Evolutionary conservation across 345 rosid species (phyloP).

Genomic region (Murraya koenigii): DNA sequence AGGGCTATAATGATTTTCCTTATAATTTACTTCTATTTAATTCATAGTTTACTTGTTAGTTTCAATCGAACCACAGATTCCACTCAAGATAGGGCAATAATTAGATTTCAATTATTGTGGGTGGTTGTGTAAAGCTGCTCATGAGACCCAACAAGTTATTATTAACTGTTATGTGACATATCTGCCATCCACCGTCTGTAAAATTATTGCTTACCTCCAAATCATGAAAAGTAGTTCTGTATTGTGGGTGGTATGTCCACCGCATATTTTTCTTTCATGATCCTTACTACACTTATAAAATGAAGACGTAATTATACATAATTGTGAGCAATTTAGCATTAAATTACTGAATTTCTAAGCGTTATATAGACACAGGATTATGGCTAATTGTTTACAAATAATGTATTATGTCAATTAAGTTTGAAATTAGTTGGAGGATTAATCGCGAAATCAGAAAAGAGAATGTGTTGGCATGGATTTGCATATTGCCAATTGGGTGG

Average conservation of each 20-base stretch:
- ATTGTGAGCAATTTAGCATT: no score
- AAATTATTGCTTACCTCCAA: conserved; percentile 1
- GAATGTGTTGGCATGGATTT: not conserved
- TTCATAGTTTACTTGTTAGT: conserved; percentile 10
- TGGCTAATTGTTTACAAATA: not conserved
- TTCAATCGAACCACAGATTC: conserved; percentile 1
- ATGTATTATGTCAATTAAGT: not conserved
- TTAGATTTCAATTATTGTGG: conserved; percentile 14
- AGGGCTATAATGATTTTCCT: conserved; percentile 5
- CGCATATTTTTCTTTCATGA: no score
- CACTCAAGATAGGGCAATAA: conserved; percentile 12
- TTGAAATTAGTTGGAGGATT: not conserved
- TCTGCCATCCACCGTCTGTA: not conserved
- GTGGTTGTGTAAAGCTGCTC: not conserved
- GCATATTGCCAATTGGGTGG: not conserved
- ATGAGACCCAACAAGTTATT: not conserved
- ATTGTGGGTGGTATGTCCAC: no score
- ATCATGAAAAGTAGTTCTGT: not conserved
- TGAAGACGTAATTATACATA: no score
- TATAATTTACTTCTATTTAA: not conserved
- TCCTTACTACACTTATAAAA: no score
- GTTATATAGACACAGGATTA: no score
- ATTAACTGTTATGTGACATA: not conserved
- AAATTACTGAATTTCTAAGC: no score
- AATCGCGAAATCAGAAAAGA: not conserved